Percentiles rank a stretch among this genome's conserved stretches.
Conservation (phyloP, 305 asterid species). For the Caryopteris hybrid region DNA sequence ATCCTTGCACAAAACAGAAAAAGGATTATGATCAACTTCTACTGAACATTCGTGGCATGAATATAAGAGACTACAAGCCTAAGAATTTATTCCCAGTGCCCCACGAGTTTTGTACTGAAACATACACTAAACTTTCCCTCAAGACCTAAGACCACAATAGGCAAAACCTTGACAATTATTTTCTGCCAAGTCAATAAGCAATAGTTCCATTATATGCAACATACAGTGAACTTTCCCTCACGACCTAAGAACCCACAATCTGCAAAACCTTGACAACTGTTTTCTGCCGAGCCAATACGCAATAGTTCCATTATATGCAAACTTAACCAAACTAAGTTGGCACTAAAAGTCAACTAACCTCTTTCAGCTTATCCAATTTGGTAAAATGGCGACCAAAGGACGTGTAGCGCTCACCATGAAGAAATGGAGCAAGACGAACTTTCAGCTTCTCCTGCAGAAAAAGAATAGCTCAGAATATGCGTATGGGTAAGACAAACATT, state of each 20-base stretch:
- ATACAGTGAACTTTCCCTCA: neutral
- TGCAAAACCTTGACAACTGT: neutral
- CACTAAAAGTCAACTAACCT: constrained; percentile 44
- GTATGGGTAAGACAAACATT: neutral
- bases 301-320: constrained; percentile 6
- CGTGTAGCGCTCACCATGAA: constrained; percentile 82
- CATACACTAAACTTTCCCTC: neutral
- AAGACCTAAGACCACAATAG: neutral
- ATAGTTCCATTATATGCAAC: constrained; percentile 9
- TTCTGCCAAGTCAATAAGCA: neutral
- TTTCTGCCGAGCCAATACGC: neutral
- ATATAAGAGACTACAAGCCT: neutral
- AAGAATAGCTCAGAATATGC: constrained; percentile 3
- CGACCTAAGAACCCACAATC: neutral
- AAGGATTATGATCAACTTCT: neutral
- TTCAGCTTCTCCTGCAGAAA: constrained; percentile 65
- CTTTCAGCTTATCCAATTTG: constrained; percentile 63
- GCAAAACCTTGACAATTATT: neutral
- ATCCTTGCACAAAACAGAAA: neutral
- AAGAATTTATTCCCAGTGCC: neutral
- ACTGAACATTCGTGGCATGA: constrained; percentile 1
- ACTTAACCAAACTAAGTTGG: constrained; percentile 2
- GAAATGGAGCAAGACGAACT: constrained; percentile 81
- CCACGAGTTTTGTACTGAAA: neutral
- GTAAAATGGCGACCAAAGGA: constrained; percentile 98